Percentiles rank a stretch among this genome's conserved stretches.
These are phyloP conservation scores for Gymnopus androsaceus DNA, from an alignment of 1,284 basidiomycete species.

Conservation along the genomic window DNA sequence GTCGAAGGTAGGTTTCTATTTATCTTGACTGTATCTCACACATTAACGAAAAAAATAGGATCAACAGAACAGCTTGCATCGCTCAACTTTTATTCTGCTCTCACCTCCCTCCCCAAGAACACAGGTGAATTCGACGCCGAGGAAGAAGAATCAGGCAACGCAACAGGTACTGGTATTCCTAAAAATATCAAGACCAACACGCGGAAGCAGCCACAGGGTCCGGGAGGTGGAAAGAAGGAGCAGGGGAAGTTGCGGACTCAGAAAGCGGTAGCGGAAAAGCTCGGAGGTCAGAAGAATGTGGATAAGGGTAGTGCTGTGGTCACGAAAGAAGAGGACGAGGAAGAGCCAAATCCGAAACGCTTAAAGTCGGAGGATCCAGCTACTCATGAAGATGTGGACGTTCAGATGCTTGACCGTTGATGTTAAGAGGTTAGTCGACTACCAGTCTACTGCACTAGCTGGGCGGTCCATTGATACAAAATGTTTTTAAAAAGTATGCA, in stretches of 20 bases:
- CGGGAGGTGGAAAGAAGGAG: slow-evolving; percentile 39
- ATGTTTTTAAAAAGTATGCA: too few species aligned
- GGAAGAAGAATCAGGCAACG: slow-evolving; percentile 20
- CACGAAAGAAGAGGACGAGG: slow-evolving; percentile 5
- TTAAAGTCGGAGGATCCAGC: slow-evolving; percentile 25
- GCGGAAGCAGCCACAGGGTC: slow-evolving; percentile 25
- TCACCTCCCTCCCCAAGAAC: slow-evolving; percentile 66
- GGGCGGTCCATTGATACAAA: too few species aligned
- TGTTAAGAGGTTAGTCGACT: neutral
- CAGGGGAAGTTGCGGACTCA: slow-evolving; percentile 56
- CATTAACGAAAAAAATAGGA: slow-evolving; percentile 39
- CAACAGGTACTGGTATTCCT: slow-evolving; percentile 17
- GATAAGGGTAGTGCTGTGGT: slow-evolving; percentile 25
- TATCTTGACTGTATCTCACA: slow-evolving; percentile 1
- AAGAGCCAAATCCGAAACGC: slow-evolving; percentile 28
- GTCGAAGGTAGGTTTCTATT: slow-evolving; percentile 37
- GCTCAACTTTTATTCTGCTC: slow-evolving; percentile 62
- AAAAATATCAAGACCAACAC: slow-evolving; percentile 14
- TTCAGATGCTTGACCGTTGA: neutral
- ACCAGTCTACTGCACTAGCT: neutral
- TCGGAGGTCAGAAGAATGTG: neutral
- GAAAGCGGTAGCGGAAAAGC: slow-evolving; percentile 35
- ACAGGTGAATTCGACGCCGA: slow-evolving; percentile 47
- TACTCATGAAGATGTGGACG: neutral
- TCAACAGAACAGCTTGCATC: slow-evolving; percentile 47